These are phyloP conservation scores for Grigorovia jiainica DNA, from an alignment of 805 yeast species.

Conservation along the genomic window DNA sequence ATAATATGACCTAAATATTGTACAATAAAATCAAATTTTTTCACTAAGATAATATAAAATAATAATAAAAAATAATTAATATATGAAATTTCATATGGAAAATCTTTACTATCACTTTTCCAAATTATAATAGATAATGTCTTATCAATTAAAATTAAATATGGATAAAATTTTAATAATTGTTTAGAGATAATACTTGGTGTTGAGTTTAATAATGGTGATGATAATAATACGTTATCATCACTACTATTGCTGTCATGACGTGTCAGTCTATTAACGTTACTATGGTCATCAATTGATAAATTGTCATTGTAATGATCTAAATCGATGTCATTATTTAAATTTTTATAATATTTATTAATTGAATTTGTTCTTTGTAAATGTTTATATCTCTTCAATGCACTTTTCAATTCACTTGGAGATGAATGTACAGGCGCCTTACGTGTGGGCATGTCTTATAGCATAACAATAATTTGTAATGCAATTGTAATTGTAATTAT, in stretches of 20 bases:
- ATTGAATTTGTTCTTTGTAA: neutral
- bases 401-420: neutral
- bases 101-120: conserved; percentile 75
- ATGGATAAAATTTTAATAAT: conserved; percentile 74
- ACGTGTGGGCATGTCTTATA: neutral
- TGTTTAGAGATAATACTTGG: conserved; percentile 88
- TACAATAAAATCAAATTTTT: conserved; percentile 71
- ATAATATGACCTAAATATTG: conserved; percentile 77
- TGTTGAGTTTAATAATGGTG: conserved; percentile 79
- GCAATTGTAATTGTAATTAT: no score
- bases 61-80: conserved; percentile 26
- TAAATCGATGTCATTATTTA: neutral
- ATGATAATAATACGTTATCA: conserved; percentile 30
- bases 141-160: conserved; percentile 63
- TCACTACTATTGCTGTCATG: conserved; percentile 10
- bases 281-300: neutral
- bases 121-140: conserved; percentile 70
- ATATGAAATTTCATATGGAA: conserved; percentile 47
- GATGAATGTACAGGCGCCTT: neutral
- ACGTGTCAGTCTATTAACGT: neutral
- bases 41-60: conserved; percentile 45
- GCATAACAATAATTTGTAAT: no score
- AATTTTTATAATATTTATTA: neutral
- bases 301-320: neutral
- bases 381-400: neutral